Conservation (phyloP, 352 stramenopile species). For the Lagenidium sp. region DNA sequence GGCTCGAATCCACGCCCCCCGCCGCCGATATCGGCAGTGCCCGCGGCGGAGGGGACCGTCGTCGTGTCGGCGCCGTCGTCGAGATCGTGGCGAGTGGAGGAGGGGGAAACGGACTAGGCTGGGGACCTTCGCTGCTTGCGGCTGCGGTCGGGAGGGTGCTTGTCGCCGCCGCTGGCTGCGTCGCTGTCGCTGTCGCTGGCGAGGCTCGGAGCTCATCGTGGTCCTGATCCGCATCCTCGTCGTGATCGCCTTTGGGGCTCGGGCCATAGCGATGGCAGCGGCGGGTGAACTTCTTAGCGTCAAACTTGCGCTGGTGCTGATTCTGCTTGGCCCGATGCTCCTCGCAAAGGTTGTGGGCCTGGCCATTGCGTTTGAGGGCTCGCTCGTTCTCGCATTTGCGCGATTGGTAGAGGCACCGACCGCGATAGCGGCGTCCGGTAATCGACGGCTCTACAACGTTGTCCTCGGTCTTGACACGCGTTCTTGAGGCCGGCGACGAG, state of each 20-base stretch:
- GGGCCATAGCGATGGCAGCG: slow-evolving; percentile 21
- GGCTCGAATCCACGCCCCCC: too few species aligned
- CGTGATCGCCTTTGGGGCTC: slow-evolving; percentile 14
- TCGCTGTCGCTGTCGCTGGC: too few species aligned
- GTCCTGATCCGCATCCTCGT: slow-evolving; percentile 1
- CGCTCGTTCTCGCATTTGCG: slow-evolving; percentile 78
- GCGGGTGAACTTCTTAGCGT: slow-evolving; percentile 69
- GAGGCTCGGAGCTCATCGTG: neutral
- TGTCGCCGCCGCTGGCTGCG: too few species aligned
- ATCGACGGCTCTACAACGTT: neutral
- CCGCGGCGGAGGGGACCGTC: too few species aligned
- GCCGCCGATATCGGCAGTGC: too few species aligned
- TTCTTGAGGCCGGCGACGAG: too few species aligned
- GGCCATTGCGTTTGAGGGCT: slow-evolving; percentile 68
- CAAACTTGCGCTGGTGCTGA: slow-evolving; percentile 76
- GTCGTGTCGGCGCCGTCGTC: neutral
- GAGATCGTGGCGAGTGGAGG: too few species aligned
- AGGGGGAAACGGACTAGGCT: too few species aligned
- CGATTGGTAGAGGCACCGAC: slow-evolving; percentile 69
- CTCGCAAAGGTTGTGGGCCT: slow-evolving; percentile 72
- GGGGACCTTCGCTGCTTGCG: too few species aligned
- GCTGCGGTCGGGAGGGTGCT: too few species aligned
- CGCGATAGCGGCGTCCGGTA: slow-evolving; percentile 21
- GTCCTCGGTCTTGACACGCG: too few species aligned
- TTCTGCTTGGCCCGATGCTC: slow-evolving; percentile 73